A percentile compares a stretch with the other conserved stretches of the same genome.
phyloP scores from a whole-genome alignment of 306 rosid species.

The Cicer chorassanicum region DNA sequence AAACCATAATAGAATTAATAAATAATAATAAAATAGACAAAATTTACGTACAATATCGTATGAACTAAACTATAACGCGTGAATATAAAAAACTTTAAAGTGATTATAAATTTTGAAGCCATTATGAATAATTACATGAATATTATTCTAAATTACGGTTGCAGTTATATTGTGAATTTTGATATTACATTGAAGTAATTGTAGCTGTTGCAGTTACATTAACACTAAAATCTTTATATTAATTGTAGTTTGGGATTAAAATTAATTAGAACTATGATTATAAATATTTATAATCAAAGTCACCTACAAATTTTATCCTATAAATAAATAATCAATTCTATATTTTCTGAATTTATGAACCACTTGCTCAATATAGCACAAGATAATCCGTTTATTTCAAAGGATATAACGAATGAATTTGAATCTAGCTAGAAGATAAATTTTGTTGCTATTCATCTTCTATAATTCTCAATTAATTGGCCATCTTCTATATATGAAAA shows the following conservation, averaged over 20 bases:
- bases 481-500: not conserved
- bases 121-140: too few relatives aligned
- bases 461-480: not conserved
- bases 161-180: too few relatives aligned
- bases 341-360: conserved; percentile 3
- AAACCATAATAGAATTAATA: not conserved
- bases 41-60: not conserved
- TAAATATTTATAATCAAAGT: not conserved
- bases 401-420: not conserved
- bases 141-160: too few relatives aligned
- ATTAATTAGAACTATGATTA: not conserved
- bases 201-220: too few relatives aligned
- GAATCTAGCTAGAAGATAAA: not conserved
- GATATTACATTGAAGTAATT: too few relatives aligned
- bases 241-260: too few relatives aligned
- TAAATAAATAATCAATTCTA: not conserved
- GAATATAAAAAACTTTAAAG: not conserved
- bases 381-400: conserved; percentile 1
- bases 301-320: not conserved
- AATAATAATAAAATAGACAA: not conserved
- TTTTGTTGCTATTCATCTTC: not conserved
- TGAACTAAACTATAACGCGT: not conserved
- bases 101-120: not conserved
- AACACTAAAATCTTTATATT: too few relatives aligned
- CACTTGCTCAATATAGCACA: not conserved